Base-by-base conservation (phyloP, 208 protist species). In the Leishmania major region DNA sequence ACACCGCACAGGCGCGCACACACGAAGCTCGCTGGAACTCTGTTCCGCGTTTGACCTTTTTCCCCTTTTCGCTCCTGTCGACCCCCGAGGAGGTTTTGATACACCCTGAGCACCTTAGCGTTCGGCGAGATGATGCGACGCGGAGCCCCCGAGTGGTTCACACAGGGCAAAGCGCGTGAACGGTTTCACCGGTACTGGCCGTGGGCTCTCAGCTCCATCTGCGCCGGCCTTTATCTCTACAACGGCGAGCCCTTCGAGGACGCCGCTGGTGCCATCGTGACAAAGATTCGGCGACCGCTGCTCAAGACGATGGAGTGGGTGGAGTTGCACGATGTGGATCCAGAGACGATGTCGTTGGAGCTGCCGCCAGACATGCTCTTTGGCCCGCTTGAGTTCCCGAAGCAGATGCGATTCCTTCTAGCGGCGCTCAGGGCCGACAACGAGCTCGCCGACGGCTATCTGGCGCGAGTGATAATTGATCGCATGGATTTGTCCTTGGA, bases 231-330 rank as follows among this genome's bases (percentile, higher is more conserved):
- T 77, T 98, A 98, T 86, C 89, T 93, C 35, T 93, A 87, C 88
- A 96, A 98, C 79, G 91, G 91, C 51, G 95, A 96, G 80, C 95
- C 95, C 3, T 96, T 98, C 77, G 95, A 98, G 25, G 95, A 98
- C 74, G 91, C 92, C 35, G 92, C 92, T 3, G 89, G 87, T 31
- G 88, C 93, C 37, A 89, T 96, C 22, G 89, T 93, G 17, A 95
- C 91, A 7, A 92, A 89, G 64, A 93, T 98, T 64, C 92, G 95
- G 64, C 89, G 90, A 59, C 93, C 95, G 37, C 79, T 98, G 74
- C 87, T 98, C 5, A 87, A 89, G 81, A 95, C 90, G 49, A 96
- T 95, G 91, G 92, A 96, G 88, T 97, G 93, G 94, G 92, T 98
- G 81, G 95, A 98, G 85, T 64, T 96, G 74, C 92, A 95, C 81